Conservation (phyloP, 2,329 filamentous ascomycete genomes). For the Aspergillus ochraceoroseus region DNA sequence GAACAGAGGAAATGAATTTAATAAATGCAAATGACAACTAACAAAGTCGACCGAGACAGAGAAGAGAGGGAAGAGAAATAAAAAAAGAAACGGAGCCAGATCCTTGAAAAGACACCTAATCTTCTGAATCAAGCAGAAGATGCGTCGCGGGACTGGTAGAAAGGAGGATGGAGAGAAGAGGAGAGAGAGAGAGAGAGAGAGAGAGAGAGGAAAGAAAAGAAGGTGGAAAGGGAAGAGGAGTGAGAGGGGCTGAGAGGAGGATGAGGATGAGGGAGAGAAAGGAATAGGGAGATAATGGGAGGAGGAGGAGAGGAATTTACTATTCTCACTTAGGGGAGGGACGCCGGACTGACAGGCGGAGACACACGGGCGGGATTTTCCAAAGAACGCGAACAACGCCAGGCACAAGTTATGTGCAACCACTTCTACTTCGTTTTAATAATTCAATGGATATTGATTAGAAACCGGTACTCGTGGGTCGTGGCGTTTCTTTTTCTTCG, state of each 20-base stretch:
- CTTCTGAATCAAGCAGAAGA: slow-evolving; percentile 29
- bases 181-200: slow-evolving; percentile 13
- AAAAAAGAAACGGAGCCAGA: slow-evolving; percentile 22
- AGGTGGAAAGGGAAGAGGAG: slow-evolving; percentile 13
- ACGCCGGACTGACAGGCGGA: slow-evolving; percentile 24
- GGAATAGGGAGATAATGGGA: slow-evolving; percentile 26
- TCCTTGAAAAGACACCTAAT: slow-evolving; percentile 29
- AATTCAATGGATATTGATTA: slow-evolving; percentile 3
- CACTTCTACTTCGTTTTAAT: slow-evolving; percentile 1
- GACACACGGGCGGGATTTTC: slow-evolving; percentile 23
- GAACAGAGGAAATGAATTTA: no score
- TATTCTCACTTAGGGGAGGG: slow-evolving; percentile 18
- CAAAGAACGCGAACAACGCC: slow-evolving; percentile 18
- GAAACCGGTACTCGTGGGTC: no score
- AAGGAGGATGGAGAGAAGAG: slow-evolving; percentile 14
- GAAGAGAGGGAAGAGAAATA: slow-evolving; percentile 16
- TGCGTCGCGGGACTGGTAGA: slow-evolving; percentile 18
- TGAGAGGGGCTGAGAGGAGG: slow-evolving; percentile 26
- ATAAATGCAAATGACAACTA: slow-evolving; percentile 12
- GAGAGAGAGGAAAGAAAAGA: slow-evolving; percentile 19
- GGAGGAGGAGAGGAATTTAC: slow-evolving; percentile 15
- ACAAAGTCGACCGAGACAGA: slow-evolving; percentile 13
- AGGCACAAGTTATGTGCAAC: slow-evolving; percentile 6
- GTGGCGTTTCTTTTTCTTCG: not conserved
- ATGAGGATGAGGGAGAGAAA: slow-evolving; percentile 29